Evolutionary conservation across 1,284 basidiomycete genomes (phyloP).

Genomic region (Cutaneotrichosporon arboriforme): DNA sequence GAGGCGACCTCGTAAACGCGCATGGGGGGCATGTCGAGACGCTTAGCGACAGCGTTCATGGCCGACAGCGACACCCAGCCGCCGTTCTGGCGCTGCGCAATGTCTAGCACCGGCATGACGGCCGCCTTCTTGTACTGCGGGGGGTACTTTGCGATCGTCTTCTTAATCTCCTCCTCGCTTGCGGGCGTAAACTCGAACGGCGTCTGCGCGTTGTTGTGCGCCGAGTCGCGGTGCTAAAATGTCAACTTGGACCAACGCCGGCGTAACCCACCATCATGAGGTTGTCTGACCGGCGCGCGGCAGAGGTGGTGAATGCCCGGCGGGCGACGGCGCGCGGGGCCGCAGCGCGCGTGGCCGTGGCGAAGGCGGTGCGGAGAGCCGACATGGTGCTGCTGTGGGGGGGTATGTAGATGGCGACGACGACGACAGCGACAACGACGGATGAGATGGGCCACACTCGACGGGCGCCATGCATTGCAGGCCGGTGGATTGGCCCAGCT

Average conservation of each 20-base stretch:
- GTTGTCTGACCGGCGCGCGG: slow-evolving; percentile 55
- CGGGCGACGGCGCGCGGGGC: slow-evolving; percentile 24
- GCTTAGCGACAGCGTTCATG: slow-evolving; percentile 94
- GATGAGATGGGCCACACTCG: background rate
- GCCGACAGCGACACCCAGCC: slow-evolving; percentile 98
- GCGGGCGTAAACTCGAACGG: slow-evolving; percentile 79
- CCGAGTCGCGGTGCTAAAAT: slow-evolving; percentile 80
- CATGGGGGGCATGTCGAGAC: slow-evolving; percentile 95
- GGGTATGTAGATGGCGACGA: slow-evolving; percentile 1
- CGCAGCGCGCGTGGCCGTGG: slow-evolving; percentile 22
- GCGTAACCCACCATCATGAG: slow-evolving; percentile 56
- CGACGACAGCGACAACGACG: slow-evolving; percentile 2
- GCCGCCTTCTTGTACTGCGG: slow-evolving; percentile 97
- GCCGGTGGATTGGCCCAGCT: too few relatives aligned
- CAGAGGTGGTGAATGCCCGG: slow-evolving; percentile 52
- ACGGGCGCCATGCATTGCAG: background rate
- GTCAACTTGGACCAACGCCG: background rate
- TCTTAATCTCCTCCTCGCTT: slow-evolving; percentile 76
- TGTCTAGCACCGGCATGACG: slow-evolving; percentile 91
- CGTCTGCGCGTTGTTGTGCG: slow-evolving; percentile 90
- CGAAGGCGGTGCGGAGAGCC: slow-evolving; percentile 34
- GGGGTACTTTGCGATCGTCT: slow-evolving; percentile 89
- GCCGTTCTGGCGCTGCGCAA: slow-evolving; percentile 95
- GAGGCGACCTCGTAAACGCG: slow-evolving; percentile 99
- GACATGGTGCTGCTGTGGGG: slow-evolving; percentile 27